Base-by-base conservation (phyloP, 306 rosid genomes). In the Vicia sativa region DNA sequence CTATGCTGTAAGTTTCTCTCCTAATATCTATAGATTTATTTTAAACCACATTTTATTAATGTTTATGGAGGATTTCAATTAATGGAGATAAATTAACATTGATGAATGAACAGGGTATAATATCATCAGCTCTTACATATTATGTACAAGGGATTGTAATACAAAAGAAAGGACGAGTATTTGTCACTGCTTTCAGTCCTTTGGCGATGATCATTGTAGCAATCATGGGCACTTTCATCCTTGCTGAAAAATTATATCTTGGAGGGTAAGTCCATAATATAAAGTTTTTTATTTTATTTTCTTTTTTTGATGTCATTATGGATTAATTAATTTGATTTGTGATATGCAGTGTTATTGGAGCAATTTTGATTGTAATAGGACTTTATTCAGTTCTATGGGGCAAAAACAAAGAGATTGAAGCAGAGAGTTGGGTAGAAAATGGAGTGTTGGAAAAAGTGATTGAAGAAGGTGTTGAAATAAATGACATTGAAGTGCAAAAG, bases 131-230 rank as follows among this genome's bases (percentile, higher is more conserved):
- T 56, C 63, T 90, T 25, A 81, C 90, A 8, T 79, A 77, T 70
- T 80, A 76, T 74, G 99, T 90, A 69, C 99, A 93, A 85, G 99
- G 99, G 34, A 62, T 86, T 19, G 93, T 93, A 9, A 86, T 85
- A 88, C 74, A 86, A 78, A 86, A 83, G 65, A 86, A 86, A 79
- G 99, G 99, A 3, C 99, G 96, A 1, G 99, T 93, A 42, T 93
- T 93, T n/a, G 97, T 79, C 7, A 90, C 99, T 2, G 93, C 99
- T 66, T 93, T 93, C 57, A 90, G 97, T 77, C 99, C 99, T 70
- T 74, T 93, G 58, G 88, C 87, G 90, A 90, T 90, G 97, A 88
- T 93, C 79, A 86, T 93, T 29, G 96, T 87, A 0, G 97, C 97
- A 1, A 59, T 84, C 37, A 87, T 93, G 86, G 99, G 92, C 4